These are phyloP conservation scores for Drosera capensis DNA, from an alignment of 148 eudicot species.

Conservation along the genomic window DNA sequence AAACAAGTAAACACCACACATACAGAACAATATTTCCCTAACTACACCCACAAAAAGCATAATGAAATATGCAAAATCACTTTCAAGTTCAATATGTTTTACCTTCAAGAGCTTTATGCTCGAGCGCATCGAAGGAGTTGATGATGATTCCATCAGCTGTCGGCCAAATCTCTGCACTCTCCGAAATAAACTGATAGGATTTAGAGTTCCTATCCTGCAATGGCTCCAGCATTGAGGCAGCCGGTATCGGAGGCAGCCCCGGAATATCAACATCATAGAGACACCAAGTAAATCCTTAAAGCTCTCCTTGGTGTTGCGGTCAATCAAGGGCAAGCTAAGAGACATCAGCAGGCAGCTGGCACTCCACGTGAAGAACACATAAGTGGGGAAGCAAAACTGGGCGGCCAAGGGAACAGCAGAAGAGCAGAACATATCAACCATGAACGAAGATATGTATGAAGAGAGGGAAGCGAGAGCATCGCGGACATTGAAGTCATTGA, in stretches of 20 bases:
- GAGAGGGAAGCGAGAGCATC: neutral
- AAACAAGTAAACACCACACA: too few species aligned
- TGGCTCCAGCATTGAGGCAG: neutral
- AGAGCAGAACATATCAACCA: neutral
- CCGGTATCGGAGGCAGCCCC: neutral
- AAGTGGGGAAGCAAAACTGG: neutral
- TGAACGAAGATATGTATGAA: neutral
- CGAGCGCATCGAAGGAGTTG: constrained; percentile 14
- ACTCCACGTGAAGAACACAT: neutral
- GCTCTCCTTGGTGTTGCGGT: neutral
- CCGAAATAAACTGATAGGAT: constrained; percentile 1
- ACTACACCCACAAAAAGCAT: too few species aligned
- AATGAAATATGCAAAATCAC: too few species aligned
- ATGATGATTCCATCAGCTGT: constrained; percentile 12
- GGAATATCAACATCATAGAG: neutral
- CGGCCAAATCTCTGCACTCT: neutral
- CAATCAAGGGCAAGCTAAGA: neutral
- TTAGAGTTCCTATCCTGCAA: constrained; percentile 3
- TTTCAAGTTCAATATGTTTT: too few species aligned
- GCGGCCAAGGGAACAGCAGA: neutral
- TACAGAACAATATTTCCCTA: too few species aligned
- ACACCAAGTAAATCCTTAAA: neutral
- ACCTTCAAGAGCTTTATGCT: constrained; percentile 9
- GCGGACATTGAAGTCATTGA: neutral
- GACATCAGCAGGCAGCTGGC: neutral